A percentile compares a stretch with the other conserved stretches of the same genome.
Conservation (phyloP, 208 protist species). For the Leptomonas seymouri region DNA sequence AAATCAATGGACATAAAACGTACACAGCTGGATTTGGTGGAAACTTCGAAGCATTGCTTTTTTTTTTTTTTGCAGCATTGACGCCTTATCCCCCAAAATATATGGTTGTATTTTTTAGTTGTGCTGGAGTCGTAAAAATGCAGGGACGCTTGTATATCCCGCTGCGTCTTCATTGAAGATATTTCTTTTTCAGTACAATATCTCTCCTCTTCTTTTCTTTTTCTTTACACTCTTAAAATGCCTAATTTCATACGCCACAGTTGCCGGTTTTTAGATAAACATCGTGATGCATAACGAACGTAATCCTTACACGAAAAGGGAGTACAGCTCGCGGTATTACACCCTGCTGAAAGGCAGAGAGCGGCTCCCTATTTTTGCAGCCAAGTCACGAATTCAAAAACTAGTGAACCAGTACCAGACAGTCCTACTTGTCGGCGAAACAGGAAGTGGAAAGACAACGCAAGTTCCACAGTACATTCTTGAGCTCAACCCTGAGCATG, state of each 20-base stretch:
- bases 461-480: slow-evolving; percentile 96
- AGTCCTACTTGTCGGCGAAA: slow-evolving; percentile 93
- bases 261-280: too few species aligned
- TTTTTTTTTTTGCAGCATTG: too few species aligned
- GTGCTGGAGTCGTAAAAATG: too few species aligned
- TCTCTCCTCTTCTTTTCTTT: neutral
- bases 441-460: slow-evolving; percentile 96
- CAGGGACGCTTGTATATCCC: too few species aligned
- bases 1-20: too few species aligned
- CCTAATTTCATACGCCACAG: neutral
- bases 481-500: slow-evolving; percentile 78
- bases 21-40: too few species aligned
- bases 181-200: too few species aligned
- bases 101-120: too few species aligned
- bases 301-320: slow-evolving; percentile 59
- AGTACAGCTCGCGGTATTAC: slow-evolving; percentile 66
- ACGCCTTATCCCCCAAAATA: too few species aligned
- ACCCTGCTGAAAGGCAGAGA: slow-evolving; percentile 51
- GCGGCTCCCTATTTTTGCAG: slow-evolving; percentile 75
- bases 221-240: neutral
- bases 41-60: too few species aligned
- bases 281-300: slow-evolving; percentile 2
- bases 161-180: too few species aligned
- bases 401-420: slow-evolving; percentile 92
- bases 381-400: slow-evolving; percentile 78